phyloP scores from a whole-genome alignment of 2,329 filamentous ascomycete species.

The Ophiostoma piceae region DNA sequence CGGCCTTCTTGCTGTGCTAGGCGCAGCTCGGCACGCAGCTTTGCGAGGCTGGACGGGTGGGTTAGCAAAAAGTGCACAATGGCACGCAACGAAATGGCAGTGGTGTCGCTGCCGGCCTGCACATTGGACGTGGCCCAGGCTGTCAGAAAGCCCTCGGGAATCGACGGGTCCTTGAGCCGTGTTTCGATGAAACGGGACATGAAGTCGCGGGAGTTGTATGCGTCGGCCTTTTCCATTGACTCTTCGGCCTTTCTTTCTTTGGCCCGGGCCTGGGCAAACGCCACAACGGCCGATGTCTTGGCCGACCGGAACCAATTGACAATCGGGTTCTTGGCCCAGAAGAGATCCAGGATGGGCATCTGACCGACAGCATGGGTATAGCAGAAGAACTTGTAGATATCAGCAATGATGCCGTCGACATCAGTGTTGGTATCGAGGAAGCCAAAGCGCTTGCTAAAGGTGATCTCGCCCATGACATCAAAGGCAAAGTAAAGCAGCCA shows the following conservation, averaged over 20 bases:
- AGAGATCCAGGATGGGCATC: conserved; percentile 35
- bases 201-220: neutral
- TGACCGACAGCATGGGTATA: conserved; percentile 28
- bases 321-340: conserved; percentile 39
- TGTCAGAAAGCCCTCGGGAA: conserved; percentile 29
- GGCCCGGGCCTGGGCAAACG: conserved; percentile 18
- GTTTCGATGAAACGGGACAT: conserved; percentile 37
- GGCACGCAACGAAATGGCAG: conserved; percentile 34
- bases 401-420: conserved; percentile 37
- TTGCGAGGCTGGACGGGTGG: conserved; percentile 29
- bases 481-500: conserved; percentile 40
- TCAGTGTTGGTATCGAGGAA: conserved; percentile 32
- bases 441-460: conserved; percentile 40
- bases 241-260: neutral
- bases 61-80: conserved; percentile 37
- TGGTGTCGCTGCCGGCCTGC: conserved; percentile 36
- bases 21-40: conserved; percentile 36
- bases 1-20: conserved; percentile 22
- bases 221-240: neutral
- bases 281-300: conserved; percentile 20
- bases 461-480: conserved; percentile 41
- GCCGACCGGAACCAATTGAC: conserved; percentile 28
- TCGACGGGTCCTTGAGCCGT: conserved; percentile 23
- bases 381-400: conserved; percentile 30
- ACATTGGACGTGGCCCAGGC: conserved; percentile 36